Evolutionary conservation across 116 monocot genomes (phyloP), one percentile per base, ranked within the genome.

Genomic region (Iris pallida): DNA sequence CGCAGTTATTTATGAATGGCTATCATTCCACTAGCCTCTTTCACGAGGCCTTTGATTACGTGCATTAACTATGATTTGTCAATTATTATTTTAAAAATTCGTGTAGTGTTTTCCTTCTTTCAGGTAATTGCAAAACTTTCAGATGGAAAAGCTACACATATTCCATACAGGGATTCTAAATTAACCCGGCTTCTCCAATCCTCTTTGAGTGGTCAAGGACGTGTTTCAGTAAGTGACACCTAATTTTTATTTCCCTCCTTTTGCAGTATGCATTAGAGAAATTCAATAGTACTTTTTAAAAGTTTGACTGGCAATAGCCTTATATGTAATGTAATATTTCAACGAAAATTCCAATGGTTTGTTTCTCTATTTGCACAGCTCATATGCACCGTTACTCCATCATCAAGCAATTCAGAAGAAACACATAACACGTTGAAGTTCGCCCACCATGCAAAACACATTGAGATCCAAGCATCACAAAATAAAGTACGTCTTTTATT

Each of bases 341-440:
- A 30, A 30, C 2, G 3, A 57, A 42, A 7, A 56, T 43, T 46
- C 65, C 10, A 44, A 20, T 73, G 49, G 40, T 53, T 53, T 54
- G 47, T 15, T 51, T 73, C n/a, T 61, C 12, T 42, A 5, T 66
- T 46, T 42, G 71, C 41, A n/a, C 83, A 95, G 95, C 86, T 95
- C 42, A 86, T 95, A 45, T 91, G 95, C 51, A 95, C 95, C 12
- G 80, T 95, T 55, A 95, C 91, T 64, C 95, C 95, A 66, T 83
- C 91, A 55, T 91, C 95, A 64, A 95, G 95, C 78, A 95, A 88
- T 74, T 68, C 80, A 12, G 95, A 95, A 72, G 95, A 95, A 80
- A 95, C 95, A 55, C 95, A 91, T 72, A 95, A 95, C 59, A 95
- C 95, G 63, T 74, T 95, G 64, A 95, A 95, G 71, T 95, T 95